Evolutionary conservation across 345 rosid genomes (phyloP).

Genomic region (Sisymbrium irio): DNA sequence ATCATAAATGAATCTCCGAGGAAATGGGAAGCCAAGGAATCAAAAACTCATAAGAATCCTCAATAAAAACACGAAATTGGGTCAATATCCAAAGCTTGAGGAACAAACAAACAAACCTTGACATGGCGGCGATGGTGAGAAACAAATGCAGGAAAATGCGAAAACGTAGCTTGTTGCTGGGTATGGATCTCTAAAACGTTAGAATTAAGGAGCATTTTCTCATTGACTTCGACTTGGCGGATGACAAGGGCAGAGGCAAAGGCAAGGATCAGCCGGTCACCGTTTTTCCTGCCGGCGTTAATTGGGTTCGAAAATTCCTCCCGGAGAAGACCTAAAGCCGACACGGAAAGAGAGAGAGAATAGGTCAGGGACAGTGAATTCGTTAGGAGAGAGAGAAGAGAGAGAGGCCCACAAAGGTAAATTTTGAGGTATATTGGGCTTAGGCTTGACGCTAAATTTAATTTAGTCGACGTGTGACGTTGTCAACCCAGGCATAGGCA

Average conservation of each 20-base stretch:
- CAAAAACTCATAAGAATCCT: conserved; percentile 10
- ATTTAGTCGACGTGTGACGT: conserved; percentile 33
- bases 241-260: background rate
- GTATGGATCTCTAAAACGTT: conserved; percentile 29
- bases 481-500: conserved; percentile 22
- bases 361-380: conserved; percentile 18
- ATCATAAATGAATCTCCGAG: conserved; percentile 21
- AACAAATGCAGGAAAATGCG: conserved; percentile 6
- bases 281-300: conserved; percentile 16
- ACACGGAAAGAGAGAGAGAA: conserved; percentile 29
- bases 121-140: conserved; percentile 30
- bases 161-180: background rate
- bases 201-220: conserved; percentile 30
- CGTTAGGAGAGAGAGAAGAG: conserved; percentile 13
- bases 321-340: conserved; percentile 34
- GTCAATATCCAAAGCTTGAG: background rate
- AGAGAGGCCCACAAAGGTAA: conserved; percentile 29
- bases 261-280: background rate
- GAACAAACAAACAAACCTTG: conserved; percentile 37
- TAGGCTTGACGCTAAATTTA: conserved; percentile 14
- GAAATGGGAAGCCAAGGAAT: conserved; percentile 10
- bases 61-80: background rate
- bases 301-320: conserved; percentile 11
- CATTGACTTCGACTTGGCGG: conserved; percentile 21
- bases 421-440: conserved; percentile 20